phyloP scores from a whole-genome alignment of 2,329 filamentous ascomycete species.

The Lasiodiplodia theobromae region DNA sequence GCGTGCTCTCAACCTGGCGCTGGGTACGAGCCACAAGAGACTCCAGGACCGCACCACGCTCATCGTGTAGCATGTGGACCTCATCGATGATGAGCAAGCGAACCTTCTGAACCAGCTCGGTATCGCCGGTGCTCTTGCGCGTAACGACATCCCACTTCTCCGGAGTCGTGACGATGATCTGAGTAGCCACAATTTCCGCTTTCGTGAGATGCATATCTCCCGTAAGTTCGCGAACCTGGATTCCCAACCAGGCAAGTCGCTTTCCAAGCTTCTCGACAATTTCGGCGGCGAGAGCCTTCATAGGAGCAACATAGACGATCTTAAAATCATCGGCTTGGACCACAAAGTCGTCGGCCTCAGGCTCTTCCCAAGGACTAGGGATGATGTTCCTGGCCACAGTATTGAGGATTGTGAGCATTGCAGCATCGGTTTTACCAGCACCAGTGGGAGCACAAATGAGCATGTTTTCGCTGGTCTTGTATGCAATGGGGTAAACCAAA shows the following conservation, averaged over 20 bases:
- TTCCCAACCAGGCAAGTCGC: conserved; percentile 89
- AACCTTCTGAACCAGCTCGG: conserved; percentile 96
- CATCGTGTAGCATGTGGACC: conserved; percentile 99
- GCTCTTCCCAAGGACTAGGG: conserved; percentile 80
- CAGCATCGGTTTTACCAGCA: conserved; percentile 98
- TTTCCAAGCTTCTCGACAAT: conserved; percentile 94
- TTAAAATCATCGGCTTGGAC: conserved; percentile 93
- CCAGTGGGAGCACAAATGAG: conserved; percentile 97
- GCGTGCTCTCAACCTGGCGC: conserved; percentile 95
- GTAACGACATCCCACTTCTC: conserved; percentile 99
- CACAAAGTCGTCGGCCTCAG: conserved; percentile 76
- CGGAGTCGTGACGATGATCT: conserved; percentile 97
- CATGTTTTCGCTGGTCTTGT: conserved; percentile 98
- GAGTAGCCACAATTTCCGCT: conserved; percentile 91
- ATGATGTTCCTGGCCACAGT: conserved; percentile 84
- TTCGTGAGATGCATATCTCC: conserved; percentile 99
- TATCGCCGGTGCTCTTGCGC: conserved; percentile 94
- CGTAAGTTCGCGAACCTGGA: conserved; percentile 91
- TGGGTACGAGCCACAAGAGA: conserved; percentile 94
- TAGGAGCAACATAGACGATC: conserved; percentile 97
- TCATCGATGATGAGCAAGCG: conserved; percentile 96
- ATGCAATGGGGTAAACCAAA: conserved; percentile 91
- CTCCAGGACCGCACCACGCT: conserved; percentile 93
- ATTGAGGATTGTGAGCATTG: conserved; percentile 94
- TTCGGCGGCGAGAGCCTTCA: conserved; percentile 97